Percentiles rank a stretch among this genome's conserved stretches.
Evolutionary conservation across 129 eudicot genomes (phyloP).

Genomic region (Oenanthe sinensis): DNA sequence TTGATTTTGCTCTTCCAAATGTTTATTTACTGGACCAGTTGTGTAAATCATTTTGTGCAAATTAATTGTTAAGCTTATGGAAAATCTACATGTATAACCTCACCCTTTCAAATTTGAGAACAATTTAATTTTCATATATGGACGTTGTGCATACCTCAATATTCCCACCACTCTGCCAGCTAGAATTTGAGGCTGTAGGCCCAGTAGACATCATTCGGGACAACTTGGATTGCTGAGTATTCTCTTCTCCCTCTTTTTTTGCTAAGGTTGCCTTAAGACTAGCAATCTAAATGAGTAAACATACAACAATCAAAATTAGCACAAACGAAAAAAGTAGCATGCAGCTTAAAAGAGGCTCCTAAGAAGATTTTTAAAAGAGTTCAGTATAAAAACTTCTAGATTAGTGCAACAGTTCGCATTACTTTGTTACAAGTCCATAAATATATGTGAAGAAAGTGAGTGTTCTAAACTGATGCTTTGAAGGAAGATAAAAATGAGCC

Average conservation of each 20-base stretch:
- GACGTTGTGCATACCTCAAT: conserved; percentile 26
- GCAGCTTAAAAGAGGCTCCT: background rate
- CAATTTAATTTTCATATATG: background rate
- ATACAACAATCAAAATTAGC: conserved; percentile 3
- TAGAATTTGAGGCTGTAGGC: conserved; percentile 27
- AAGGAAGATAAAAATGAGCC: background rate
- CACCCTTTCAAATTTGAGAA: background rate
- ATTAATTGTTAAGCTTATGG: background rate
- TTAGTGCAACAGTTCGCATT: background rate
- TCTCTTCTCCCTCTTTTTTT: conserved; percentile 45
- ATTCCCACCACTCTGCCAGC: conserved; percentile 15
- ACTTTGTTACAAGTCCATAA: background rate
- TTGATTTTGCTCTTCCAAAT: background rate
- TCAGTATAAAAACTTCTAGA: background rate
- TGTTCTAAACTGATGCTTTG: background rate
- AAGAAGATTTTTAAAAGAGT: background rate
- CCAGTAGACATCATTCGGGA: conserved; percentile 21
- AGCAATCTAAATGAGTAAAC: conserved; percentile 29
- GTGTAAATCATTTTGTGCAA: too few species aligned
- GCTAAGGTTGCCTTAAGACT: conserved; percentile 57
- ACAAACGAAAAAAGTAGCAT: background rate
- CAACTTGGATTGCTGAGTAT: conserved; percentile 8
- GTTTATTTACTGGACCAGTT: background rate
- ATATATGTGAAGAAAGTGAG: background rate
- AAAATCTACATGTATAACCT: background rate